Evolutionary conservation across 352 stramenopile species (phyloP).

Genomic region (Globisporangium nunn): DNA sequence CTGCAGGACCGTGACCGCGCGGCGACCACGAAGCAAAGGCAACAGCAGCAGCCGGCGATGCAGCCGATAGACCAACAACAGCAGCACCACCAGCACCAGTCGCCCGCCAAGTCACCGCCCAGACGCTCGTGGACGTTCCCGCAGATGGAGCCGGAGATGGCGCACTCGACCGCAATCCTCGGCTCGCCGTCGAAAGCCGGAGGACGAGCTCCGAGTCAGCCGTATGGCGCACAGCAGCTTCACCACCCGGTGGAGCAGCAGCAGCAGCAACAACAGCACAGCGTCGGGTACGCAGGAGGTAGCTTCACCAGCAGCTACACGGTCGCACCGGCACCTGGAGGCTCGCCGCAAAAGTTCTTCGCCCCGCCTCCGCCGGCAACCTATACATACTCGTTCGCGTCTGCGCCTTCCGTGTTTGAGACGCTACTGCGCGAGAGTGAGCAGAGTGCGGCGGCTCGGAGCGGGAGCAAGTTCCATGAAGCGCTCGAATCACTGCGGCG

Average conservation of each 20-base stretch:
- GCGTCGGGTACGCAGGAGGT: background rate
- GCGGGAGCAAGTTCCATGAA: slow-evolving; percentile 25
- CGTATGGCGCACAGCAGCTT: background rate
- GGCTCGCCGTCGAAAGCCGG: slow-evolving; percentile 6
- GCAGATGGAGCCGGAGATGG: slow-evolving; percentile 9
- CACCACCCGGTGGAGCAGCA: slow-evolving; percentile 10
- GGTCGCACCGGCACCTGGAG: background rate
- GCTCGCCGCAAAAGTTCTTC: slow-evolving; percentile 9
- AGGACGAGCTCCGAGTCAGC: background rate
- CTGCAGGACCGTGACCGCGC: slow-evolving; percentile 12
- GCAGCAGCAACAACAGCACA: slow-evolving; percentile 8
- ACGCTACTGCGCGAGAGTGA: slow-evolving; percentile 29
- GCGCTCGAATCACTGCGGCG: slow-evolving; percentile 30
- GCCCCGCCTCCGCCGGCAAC: background rate
- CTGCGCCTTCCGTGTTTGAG: slow-evolving; percentile 40
- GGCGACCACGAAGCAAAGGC: slow-evolving; percentile 9
- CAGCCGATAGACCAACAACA: background rate
- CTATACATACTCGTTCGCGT: slow-evolving; percentile 15
- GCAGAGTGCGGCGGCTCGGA: slow-evolving; percentile 18
- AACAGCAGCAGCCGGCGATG: background rate
- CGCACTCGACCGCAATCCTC: slow-evolving; percentile 3
- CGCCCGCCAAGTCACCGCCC: slow-evolving; percentile 9
- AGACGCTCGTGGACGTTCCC: slow-evolving; percentile 7
- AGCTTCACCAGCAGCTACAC: background rate
- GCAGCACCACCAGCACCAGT: slow-evolving; percentile 2